These are phyloP conservation scores for Euphorbia corollata DNA, from an alignment of 441 rosid species.

Conservation along the genomic window DNA sequence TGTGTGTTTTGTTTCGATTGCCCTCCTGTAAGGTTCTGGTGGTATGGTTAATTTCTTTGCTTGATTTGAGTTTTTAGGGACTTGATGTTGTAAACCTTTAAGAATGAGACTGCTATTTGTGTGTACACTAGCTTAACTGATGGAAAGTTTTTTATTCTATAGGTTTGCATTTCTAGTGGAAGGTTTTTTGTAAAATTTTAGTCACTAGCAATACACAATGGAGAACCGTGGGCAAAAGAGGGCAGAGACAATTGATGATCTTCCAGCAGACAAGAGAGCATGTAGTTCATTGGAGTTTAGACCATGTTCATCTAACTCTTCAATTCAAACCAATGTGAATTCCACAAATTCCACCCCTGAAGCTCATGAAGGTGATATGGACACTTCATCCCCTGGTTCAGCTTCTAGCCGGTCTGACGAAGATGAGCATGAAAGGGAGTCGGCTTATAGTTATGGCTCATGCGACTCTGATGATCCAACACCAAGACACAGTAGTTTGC, in stretches of 20 bases:
- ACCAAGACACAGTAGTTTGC: conserved; percentile 45
- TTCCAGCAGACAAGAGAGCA: conserved; percentile 95
- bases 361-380: conserved; percentile 56
- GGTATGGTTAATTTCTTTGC: background rate
- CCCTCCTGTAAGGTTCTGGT: background rate
- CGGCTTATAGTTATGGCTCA: conserved; percentile 49
- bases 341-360: conserved; percentile 44
- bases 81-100: conserved; percentile 2
- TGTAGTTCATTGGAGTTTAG: conserved; percentile 76
- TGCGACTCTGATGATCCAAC: conserved; percentile 73
- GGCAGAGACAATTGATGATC: conserved; percentile 56
- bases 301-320: conserved; percentile 73
- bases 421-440: conserved; percentile 69
- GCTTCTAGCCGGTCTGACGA: conserved; percentile 77
- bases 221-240: conserved; percentile 91
- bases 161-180: conserved; percentile 5
- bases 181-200: background rate
- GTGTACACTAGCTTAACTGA: background rate
- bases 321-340: conserved; percentile 48
- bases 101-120: conserved; percentile 2
- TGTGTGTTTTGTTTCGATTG: background rate
- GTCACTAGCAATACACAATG: conserved; percentile 28
- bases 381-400: conserved; percentile 81
- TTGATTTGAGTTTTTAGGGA: background rate
- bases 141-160: background rate